phyloP scores from a whole-genome alignment of 2,329 filamentous ascomycete genomes.

The Anthostomella pinea region DNA sequence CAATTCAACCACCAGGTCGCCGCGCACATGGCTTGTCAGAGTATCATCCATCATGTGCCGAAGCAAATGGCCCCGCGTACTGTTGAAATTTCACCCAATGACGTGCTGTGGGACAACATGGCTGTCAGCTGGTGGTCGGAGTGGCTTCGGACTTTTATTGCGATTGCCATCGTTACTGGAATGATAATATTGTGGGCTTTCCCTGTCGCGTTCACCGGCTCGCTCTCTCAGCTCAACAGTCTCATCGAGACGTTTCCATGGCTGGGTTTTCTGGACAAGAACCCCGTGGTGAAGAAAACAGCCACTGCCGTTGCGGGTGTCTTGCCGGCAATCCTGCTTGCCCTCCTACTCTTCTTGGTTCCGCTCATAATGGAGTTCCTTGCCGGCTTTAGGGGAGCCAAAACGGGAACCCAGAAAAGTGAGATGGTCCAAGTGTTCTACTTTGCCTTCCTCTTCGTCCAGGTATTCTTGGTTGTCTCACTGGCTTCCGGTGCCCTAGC shows the following conservation, averaged over 20 bases:
- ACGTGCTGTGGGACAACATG: conserved; percentile 98
- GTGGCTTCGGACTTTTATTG: conserved; percentile 68
- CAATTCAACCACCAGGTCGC: conserved; percentile 98
- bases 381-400: conserved; percentile 71
- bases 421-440: conserved; percentile 90
- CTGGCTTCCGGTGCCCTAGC: conserved; percentile 70
- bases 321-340: conserved; percentile 73
- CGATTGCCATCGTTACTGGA: conserved; percentile 62
- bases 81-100: conserved; percentile 89
- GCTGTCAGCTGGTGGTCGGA: conserved; percentile 91
- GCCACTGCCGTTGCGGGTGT: conserved; percentile 74
- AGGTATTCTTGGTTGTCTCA: conserved; percentile 90
- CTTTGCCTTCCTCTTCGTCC: conserved; percentile 90
- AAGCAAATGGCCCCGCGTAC: conserved; percentile 89
- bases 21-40: conserved; percentile 96
- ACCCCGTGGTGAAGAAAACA: conserved; percentile 59
- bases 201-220: conserved; percentile 83
- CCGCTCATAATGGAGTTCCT: conserved; percentile 76
- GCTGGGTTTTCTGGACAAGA: conserved; percentile 65
- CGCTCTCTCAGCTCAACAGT: conserved; percentile 72
- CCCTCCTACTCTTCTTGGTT: conserved; percentile 74
- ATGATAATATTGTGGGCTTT: conserved; percentile 90
- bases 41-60: conserved; percentile 84
- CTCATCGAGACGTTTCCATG: conserved; percentile 65
- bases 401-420: conserved; percentile 75